Percentiles rank a stretch among this genome's conserved stretches.
Evolutionary conservation across 78 protist genomes (phyloP).

Genomic region (Cavenderia fasciculata): DNA sequence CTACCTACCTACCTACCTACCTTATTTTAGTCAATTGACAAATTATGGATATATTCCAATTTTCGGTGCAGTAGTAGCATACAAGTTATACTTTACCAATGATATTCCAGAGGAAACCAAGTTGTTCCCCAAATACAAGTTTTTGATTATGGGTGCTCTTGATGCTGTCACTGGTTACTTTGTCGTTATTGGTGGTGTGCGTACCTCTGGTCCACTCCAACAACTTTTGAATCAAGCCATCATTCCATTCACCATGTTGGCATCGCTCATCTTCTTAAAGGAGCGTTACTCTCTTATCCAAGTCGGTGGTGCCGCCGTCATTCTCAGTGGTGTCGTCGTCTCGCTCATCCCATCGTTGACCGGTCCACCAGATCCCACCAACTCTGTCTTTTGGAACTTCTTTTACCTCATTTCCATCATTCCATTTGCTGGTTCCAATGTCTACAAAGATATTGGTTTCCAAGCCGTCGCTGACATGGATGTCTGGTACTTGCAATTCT

Average conservation of each 20-base stretch:
- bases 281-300: conserved; percentile 40
- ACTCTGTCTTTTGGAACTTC: conserved; percentile 63
- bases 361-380: conserved; percentile 11
- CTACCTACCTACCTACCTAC: too few species aligned
- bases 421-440: conserved; percentile 56
- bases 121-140: conserved; percentile 32
- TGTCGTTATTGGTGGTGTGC: conserved; percentile 72
- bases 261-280: conserved; percentile 38
- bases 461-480: conserved; percentile 26
- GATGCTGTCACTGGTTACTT: conserved; percentile 69
- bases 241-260: conserved; percentile 60
- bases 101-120: conserved; percentile 61
- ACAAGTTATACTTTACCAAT: conserved; percentile 20
- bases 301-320: conserved; percentile 47
- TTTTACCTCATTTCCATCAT: conserved; percentile 43
- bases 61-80: conserved; percentile 50
- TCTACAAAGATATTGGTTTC: conserved; percentile 65
- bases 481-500: conserved; percentile 40
- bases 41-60: conserved; percentile 70
- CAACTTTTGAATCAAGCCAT: conserved; percentile 69
- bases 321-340: conserved; percentile 46
- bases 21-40: conserved; percentile 63
- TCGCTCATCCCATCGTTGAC: conserved; percentile 43
- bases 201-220: conserved; percentile 68
- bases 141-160: conserved; percentile 61